phyloP scores from a whole-genome alignment of 2,329 filamentous ascomycete species.

The Ophiocordyceps camponoti-leonardi region DNA sequence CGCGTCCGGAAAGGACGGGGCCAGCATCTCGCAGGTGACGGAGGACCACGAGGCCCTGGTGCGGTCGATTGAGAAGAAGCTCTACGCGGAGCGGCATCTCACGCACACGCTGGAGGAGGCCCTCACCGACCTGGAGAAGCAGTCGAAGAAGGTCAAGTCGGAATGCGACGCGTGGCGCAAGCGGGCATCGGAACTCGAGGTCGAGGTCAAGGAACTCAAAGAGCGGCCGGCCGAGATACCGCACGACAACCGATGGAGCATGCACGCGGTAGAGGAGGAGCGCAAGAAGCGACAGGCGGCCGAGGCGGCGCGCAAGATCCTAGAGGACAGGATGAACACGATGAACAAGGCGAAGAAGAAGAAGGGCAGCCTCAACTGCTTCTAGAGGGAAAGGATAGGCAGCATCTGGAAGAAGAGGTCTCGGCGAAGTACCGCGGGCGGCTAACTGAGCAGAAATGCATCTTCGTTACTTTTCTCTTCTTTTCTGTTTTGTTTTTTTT shows the following conservation, averaged over 20 bases:
- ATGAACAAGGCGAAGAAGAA: slow-evolving; percentile 84
- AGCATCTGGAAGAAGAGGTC: slow-evolving; percentile 4
- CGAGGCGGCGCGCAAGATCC: slow-evolving; percentile 70
- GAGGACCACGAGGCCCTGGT: slow-evolving; percentile 95
- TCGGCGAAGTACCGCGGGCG: not conserved
- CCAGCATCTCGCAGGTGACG: slow-evolving; percentile 55
- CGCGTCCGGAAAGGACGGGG: slow-evolving; percentile 63
- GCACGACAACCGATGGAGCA: slow-evolving; percentile 44
- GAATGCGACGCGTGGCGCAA: slow-evolving; percentile 86
- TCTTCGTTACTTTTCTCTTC: too few relatives aligned
- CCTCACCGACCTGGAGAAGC: slow-evolving; percentile 79
- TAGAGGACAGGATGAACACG: slow-evolving; percentile 89
- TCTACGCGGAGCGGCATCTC: slow-evolving; percentile 89
- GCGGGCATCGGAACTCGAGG: slow-evolving; percentile 61
- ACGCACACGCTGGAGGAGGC: slow-evolving; percentile 92
- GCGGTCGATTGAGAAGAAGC: slow-evolving; percentile 88
- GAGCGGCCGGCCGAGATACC: slow-evolving; percentile 28
- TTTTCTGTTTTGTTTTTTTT: too few relatives aligned
- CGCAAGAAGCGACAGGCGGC: slow-evolving; percentile 80
- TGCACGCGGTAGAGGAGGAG: slow-evolving; percentile 93
- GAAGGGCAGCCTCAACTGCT: slow-evolving; percentile 93
- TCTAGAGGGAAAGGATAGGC: slow-evolving; percentile 35
- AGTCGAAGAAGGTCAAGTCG: slow-evolving; percentile 78
- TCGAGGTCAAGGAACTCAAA: slow-evolving; percentile 50
- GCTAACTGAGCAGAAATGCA: not conserved